Evolutionary conservation across 139 green algal species (phyloP).

Genomic region (Chlamydomonas incerta): DNA sequence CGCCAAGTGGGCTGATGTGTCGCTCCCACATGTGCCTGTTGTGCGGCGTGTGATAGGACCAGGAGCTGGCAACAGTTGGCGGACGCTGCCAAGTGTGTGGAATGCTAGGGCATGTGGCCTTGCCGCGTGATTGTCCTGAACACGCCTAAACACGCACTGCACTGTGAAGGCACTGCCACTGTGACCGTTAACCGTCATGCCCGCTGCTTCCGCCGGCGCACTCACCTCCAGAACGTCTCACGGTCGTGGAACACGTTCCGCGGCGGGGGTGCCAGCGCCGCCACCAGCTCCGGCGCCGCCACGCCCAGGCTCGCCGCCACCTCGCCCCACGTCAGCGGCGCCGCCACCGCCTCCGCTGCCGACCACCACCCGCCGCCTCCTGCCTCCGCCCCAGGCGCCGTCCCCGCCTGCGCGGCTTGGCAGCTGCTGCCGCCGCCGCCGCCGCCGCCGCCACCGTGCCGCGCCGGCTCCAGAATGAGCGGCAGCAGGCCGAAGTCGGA

Average conservation of each 20-base stretch:
- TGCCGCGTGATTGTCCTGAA: too few species aligned
- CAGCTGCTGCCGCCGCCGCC: not conserved
- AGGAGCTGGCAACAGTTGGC: too few species aligned
- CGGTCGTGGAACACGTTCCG: not conserved
- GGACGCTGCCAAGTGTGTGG: too few species aligned
- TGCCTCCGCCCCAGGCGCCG: not conserved
- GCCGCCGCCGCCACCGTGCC: not conserved
- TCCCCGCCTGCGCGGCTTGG: too few species aligned
- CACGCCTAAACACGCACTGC: too few species aligned
- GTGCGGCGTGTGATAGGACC: too few species aligned
- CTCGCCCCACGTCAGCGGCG: slow-evolving; percentile 25
- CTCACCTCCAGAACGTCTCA: slow-evolving; percentile 15
- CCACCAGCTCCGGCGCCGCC: not conserved
- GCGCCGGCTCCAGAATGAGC: slow-evolving; percentile 25
- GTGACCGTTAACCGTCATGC: too few species aligned
- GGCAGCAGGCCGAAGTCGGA: slow-evolving; percentile 17
- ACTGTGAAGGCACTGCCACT: too few species aligned
- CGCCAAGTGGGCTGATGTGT: slow-evolving; percentile 8
- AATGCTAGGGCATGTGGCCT: too few species aligned
- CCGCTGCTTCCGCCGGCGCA: too few species aligned
- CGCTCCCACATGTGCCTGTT: slow-evolving; percentile 12
- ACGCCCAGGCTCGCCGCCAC: slow-evolving; percentile 14
- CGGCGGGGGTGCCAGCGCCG: not conserved
- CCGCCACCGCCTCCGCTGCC: not conserved
- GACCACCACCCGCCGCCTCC: slow-evolving; percentile 17